Percentiles rank a stretch among this genome's conserved stretches.
These are phyloP conservation scores for Solanum clarkiae DNA, from an alignment of 257 asterid genomes.

Conservation along the genomic window DNA sequence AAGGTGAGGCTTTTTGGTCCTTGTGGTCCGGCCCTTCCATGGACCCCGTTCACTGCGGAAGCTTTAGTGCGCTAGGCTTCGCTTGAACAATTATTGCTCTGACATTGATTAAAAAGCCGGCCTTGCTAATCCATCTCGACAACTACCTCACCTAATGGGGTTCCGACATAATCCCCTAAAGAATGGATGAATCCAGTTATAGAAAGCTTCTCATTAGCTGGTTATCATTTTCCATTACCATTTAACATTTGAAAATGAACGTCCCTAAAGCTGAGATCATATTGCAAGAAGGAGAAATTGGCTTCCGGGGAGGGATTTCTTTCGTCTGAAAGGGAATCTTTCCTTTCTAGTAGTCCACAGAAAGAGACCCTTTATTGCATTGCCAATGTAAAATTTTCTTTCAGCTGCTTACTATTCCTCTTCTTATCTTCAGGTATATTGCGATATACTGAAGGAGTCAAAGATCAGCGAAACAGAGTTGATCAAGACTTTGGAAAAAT, in stretches of 20 bases:
- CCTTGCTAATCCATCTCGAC: neutral
- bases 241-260: neutral
- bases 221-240: neutral
- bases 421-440: slow-evolving; percentile 43
- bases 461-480: slow-evolving; percentile 41
- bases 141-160: neutral
- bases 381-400: neutral
- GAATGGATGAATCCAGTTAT: neutral
- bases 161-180: neutral
- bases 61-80: neutral
- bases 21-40: neutral
- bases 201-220: neutral
- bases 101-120: neutral
- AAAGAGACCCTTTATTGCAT: neutral
- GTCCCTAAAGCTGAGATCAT: neutral
- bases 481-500: slow-evolving; percentile 43
- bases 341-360: neutral
- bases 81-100: neutral
- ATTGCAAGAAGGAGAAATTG: neutral
- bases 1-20: neutral
- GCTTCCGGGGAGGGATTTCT: neutral
- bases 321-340: neutral
- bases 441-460: slow-evolving; percentile 37
- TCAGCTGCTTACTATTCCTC: neutral
- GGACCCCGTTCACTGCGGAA: neutral